Percentiles rank a stretch among this genome's conserved stretches.
Conservation (phyloP, 495 filamentous ascomycete genomes). For the Penicillium psychrofluorescens region DNA sequence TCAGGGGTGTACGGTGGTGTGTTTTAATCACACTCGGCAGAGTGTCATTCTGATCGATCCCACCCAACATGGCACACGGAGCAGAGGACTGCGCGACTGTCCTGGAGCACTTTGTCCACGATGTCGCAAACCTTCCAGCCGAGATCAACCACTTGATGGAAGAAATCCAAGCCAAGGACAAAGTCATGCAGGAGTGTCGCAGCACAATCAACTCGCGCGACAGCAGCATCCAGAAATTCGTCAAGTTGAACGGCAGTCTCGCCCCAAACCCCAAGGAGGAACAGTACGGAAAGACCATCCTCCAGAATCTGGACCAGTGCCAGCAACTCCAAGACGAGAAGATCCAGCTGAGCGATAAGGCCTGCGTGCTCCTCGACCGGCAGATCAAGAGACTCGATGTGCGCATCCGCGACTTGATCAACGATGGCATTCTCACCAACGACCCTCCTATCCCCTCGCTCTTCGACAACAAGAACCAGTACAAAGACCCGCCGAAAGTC, state of each 20-base stretch:
- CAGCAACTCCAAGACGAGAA: constrained; percentile 82
- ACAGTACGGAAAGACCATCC: constrained; percentile 58
- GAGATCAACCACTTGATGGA: constrained; percentile 91
- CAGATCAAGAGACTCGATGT: constrained; percentile 81
- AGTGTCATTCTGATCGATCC: background rate
- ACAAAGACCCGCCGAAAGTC: constrained; percentile 47
- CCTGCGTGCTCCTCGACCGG: constrained; percentile 72
- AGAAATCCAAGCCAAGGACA: constrained; percentile 88
- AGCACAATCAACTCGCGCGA: constrained; percentile 71
- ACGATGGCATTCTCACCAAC: constrained; percentile 66
- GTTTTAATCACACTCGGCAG: too few species aligned
- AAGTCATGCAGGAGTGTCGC: constrained; percentile 64
- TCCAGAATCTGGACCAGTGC: constrained; percentile 62
- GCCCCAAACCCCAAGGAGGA: constrained; percentile 82
- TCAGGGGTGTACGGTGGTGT: too few species aligned
- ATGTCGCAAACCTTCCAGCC: constrained; percentile 81
- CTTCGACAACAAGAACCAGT: constrained; percentile 53
- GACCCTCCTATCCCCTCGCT: constrained; percentile 76
- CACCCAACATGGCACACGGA: constrained; percentile 27
- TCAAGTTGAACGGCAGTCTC: constrained; percentile 77
- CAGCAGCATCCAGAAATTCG: constrained; percentile 78
- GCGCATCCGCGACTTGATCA: constrained; percentile 76
- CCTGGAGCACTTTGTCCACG: constrained; percentile 87
- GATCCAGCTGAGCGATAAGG: constrained; percentile 69
- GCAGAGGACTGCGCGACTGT: constrained; percentile 78